Evolutionary conservation across 352 stramenopile species (phyloP), one percentile per base, ranked within the genome.

Genomic region (Phytophthora kernoviae): DNA sequence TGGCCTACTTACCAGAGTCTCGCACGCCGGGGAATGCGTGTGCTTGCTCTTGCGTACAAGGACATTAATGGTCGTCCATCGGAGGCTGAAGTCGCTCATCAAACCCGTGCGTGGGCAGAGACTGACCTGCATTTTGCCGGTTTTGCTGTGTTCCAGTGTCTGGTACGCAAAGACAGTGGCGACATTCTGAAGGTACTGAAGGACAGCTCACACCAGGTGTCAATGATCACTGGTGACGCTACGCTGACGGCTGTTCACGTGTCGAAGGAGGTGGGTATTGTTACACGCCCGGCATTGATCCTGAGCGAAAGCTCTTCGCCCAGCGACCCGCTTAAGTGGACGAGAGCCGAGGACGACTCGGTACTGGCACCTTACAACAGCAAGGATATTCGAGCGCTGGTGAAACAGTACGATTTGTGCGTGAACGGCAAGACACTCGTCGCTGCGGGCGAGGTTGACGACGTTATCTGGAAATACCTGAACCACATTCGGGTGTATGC

Each of bases 191-290:
- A 94, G 60, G 88, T 97, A 54, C 70, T 99, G 32, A 82, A 87
- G 48, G 84, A 87, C 21, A 98, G 90, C 59, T 91, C 87, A 15
- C 96, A 99, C 68, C 57, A 82, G n/a, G 87, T 97, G 11, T 94
- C 96, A 18, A 99, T 99, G 95, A 99, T 99, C 65, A 99, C 98
- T 11, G 98, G 98, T 51, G 98, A 99, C 74, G 91, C 92, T 32
- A 91, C 97, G 9, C 81, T 99, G 24, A 99, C 98, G 34, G 98
- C 98, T 32, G 91, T 96, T 24, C 93, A 99, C 58, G 98, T 99
- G 20, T 98, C 97, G 7, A 88, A 91, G 55, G 87, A 98, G 62
- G 96, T 99, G 2, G 88, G 89, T 33, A 99, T 99, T 47, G 75
- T 99, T 37, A 77, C 77, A 52, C 75, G 73, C 39, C 78, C 81